Evolutionary conservation across 2,329 filamentous ascomycete species (phyloP).

Genomic region (Teratosphaeria destructans): DNA sequence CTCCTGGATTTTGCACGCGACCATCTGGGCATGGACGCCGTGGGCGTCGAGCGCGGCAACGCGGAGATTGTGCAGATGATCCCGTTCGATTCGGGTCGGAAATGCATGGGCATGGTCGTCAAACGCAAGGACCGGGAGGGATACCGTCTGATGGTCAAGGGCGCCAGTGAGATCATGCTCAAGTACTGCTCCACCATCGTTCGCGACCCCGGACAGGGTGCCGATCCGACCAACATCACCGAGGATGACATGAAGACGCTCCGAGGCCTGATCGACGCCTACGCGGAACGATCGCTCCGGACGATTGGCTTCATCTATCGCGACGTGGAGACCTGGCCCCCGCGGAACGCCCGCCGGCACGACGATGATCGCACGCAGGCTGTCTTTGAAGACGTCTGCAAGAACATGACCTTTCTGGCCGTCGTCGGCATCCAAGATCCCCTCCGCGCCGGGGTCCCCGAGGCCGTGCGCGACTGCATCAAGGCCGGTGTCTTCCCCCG

Average conservation of each 20-base stretch:
- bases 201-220: constrained; percentile 49
- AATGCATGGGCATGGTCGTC: constrained; percentile 59
- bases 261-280: constrained; percentile 59
- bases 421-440: constrained; percentile 68
- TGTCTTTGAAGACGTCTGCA: constrained; percentile 58
- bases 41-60: constrained; percentile 53
- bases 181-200: constrained; percentile 43
- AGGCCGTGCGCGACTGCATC: constrained; percentile 57
- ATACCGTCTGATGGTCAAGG: constrained; percentile 47
- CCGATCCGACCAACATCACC: constrained; percentile 43
- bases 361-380: constrained; percentile 54
- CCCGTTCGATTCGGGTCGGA: constrained; percentile 54
- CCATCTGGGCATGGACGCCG: constrained; percentile 52
- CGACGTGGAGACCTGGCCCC: constrained; percentile 73
- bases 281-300: constrained; percentile 68
- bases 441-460: constrained; percentile 55
- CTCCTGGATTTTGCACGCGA: constrained; percentile 60
- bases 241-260: constrained; percentile 49
- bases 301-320: constrained; percentile 78
- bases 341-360: constrained; percentile 46
- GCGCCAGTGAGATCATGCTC: constrained; percentile 42
- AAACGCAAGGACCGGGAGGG: constrained; percentile 41
- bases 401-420: constrained; percentile 62
- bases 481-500: constrained; percentile 60
- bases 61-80: constrained; percentile 47